Percentiles rank a stretch among this genome's conserved stretches.
Conservation (phyloP, 1,139 yeast species). For the Magnusiomyces suaveolens region DNA sequence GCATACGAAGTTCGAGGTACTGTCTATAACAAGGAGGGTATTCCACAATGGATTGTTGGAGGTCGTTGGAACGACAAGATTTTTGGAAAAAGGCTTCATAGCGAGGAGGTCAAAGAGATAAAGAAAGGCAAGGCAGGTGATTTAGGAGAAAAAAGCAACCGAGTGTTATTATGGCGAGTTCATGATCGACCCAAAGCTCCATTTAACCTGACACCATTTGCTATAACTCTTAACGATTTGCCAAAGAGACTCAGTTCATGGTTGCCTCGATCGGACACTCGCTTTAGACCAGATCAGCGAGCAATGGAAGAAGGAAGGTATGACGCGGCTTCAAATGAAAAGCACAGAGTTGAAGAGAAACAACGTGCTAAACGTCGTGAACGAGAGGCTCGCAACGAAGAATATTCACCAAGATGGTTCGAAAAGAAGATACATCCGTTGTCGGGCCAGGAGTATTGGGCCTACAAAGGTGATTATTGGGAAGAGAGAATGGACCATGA, state of each 20-base stretch:
- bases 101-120: conserved; percentile 13
- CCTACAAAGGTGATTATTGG: conserved; percentile 73
- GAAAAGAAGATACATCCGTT: conserved; percentile 60
- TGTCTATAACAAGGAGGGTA: conserved; percentile 44
- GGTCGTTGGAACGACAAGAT: conserved; percentile 94
- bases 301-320: conserved; percentile 98
- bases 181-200: conserved; percentile 78
- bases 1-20: conserved; percentile 88
- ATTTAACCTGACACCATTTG: conserved; percentile 84
- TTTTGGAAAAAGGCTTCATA: conserved; percentile 53
- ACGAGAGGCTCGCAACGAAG: conserved; percentile 48
- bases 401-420: conserved; percentile 71
- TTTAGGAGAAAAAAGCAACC: conserved; percentile 15
- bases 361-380: conserved; percentile 70
- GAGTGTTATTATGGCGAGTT: conserved; percentile 78
- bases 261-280: conserved; percentile 84
- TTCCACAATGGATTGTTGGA: conserved; percentile 56
- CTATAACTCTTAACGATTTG: conserved; percentile 76
- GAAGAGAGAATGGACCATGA: conserved; percentile 43
- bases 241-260: conserved; percentile 46
- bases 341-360: conserved; percentile 80
- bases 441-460: conserved; percentile 74
- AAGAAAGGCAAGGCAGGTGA: conserved; percentile 17
- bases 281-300: conserved; percentile 92
- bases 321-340: conserved; percentile 79